Percentiles rank a stretch among this genome's conserved stretches.
Evolutionary conservation across 2,329 filamentous ascomycete genomes (phyloP).

Genomic region (Domatiomyces globalis): DNA sequence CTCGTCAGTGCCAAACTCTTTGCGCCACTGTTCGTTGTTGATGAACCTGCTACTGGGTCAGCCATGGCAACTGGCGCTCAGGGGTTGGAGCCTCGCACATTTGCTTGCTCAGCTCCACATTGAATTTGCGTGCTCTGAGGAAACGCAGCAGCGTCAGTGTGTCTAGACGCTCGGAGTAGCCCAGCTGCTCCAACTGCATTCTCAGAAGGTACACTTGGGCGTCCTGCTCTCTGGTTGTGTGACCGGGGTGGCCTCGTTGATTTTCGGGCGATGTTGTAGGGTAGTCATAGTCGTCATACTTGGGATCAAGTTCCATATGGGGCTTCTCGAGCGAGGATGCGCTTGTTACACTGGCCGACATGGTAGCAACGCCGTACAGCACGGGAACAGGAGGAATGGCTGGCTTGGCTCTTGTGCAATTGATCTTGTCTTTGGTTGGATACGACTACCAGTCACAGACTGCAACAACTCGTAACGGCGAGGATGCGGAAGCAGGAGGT

Average conservation of each 20-base stretch:
- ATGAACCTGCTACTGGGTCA: constrained; percentile 53
- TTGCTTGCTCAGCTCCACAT: constrained; percentile 65
- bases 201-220: constrained; percentile 79
- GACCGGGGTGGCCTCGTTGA: constrained; percentile 69
- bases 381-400: too few species aligned
- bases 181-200: constrained; percentile 66
- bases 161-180: constrained; percentile 72
- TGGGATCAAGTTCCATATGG: constrained; percentile 51
- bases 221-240: constrained; percentile 76
- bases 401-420: too few species aligned
- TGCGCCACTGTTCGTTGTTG: constrained; percentile 81
- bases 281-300: constrained; percentile 94
- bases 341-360: background rate
- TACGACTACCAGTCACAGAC: too few species aligned
- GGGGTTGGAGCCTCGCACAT: constrained; percentile 50
- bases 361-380: background rate
- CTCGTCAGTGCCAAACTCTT: constrained; percentile 70
- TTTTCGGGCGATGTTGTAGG: constrained; percentile 60
- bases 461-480: background rate
- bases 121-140: constrained; percentile 87
- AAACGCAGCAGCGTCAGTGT: constrained; percentile 88
- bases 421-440: too few species aligned
- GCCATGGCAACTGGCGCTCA: background rate
- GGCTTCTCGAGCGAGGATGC: background rate
- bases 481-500: background rate